phyloP scores from a whole-genome alignment of 805 yeast genomes.

The Ogataea paraovalis region DNA sequence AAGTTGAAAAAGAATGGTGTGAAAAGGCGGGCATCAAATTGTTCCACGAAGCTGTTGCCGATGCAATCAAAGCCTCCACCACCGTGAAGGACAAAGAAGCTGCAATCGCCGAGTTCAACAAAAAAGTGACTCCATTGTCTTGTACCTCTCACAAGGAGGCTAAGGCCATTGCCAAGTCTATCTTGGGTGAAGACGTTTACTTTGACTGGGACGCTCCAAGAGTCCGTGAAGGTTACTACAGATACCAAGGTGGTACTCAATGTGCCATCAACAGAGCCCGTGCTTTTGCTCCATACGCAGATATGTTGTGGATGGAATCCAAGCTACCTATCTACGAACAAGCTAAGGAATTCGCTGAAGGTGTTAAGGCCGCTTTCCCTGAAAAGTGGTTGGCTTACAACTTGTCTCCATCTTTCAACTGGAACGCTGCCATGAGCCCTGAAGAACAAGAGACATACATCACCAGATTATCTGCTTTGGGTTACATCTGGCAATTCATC shows the following conservation, averaged over 20 bases:
- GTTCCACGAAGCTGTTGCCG: constrained; percentile 88
- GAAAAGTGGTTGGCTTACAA: constrained; percentile 96
- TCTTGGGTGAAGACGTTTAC: constrained; percentile 77
- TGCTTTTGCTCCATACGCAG: constrained; percentile 92
- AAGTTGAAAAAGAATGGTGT: constrained; percentile 79
- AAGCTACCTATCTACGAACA: constrained; percentile 90
- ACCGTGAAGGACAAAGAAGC: constrained; percentile 54
- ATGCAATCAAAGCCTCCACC: constrained; percentile 60
- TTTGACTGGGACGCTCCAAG: constrained; percentile 95
- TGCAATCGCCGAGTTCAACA: constrained; percentile 61
- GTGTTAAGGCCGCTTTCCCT: constrained; percentile 78
- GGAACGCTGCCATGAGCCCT: constrained; percentile 90
- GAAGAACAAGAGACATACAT: constrained; percentile 90
- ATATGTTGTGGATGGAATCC: constrained; percentile 97
- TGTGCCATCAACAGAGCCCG: constrained; percentile 97
- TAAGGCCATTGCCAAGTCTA: constrained; percentile 63
- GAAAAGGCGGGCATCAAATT: constrained; percentile 77
- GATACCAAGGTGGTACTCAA: constrained; percentile 94
- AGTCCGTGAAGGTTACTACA: constrained; percentile 95
- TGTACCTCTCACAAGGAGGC: constrained; percentile 78
- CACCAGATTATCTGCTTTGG: constrained; percentile 77
- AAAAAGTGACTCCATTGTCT: constrained; percentile 69
- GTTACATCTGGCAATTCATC: constrained; percentile 96
- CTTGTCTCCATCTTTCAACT: constrained; percentile 95
- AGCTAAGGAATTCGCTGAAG: constrained; percentile 92